Evolutionary conservation across 768 basidiomycete genomes (phyloP), one percentile per base, ranked within the genome.

Genomic region (Ramaria rubella): DNA sequence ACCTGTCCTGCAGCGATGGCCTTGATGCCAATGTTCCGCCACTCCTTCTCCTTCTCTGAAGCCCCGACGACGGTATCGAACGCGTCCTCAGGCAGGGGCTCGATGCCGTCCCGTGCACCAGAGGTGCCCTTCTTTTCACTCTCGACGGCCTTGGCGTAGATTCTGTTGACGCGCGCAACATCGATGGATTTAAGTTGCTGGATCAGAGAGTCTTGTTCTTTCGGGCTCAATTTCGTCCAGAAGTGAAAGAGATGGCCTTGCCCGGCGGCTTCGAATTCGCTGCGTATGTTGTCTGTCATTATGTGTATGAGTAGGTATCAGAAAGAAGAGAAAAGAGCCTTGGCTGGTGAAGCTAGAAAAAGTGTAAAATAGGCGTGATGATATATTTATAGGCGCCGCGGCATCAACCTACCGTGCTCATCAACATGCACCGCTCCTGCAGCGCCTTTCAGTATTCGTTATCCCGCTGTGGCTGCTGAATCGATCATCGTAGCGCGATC

Each of bases 171-270:
- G 61, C 94, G 90, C 58, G 86, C 81, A 62, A 96, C 85, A 69
- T 97, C 85, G 68, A 99, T 83, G 11, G 77, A 70, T 46, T 81
- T 77, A 62, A 97, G 84, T 71, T 97, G 95, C 12, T 71, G 65
- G 58, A 78, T 68, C 54, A 98, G 80, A 8, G 79, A 67, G 7
- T 71, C 66, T 64, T 83, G 89, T 64, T 94, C 85, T 4, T 74
- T 52, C 4, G 82, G 71, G 44, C 81, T 72, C 58, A 98, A 84
- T 34, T 76, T 74, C 56, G 83, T 75, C 85, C 85, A 96, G 76
- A 95, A 96, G 31, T 83, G 77, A 71, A 97, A 81, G 66, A 98
- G 81, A 68, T 98, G 96, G 59, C 72, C 84, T 75, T 99, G 96
- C 57, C 82, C 85, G 48, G 93, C 92, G 48, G 80, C 75, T 60